Percentiles rank a stretch among this genome's conserved stretches.
Conservation (phyloP, 192 early-diverging fungal genomes). For the Chytriomyces sp. region DNA sequence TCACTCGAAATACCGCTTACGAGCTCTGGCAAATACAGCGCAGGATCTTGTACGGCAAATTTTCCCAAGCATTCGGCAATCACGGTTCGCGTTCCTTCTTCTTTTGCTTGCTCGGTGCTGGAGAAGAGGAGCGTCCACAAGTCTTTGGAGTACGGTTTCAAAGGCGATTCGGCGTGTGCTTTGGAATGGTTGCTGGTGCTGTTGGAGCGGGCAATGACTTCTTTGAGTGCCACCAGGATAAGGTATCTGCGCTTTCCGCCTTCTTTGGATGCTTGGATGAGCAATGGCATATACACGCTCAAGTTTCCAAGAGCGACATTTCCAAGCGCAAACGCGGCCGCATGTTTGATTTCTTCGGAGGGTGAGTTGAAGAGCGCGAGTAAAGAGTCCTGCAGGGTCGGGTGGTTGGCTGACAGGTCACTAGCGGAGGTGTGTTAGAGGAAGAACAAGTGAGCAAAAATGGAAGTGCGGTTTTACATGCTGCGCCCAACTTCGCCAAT, state of each 20-base stretch:
- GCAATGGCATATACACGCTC: constrained; percentile 69
- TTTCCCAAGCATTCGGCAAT: constrained; percentile 90
- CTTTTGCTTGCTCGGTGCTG: constrained; percentile 65
- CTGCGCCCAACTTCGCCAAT: constrained; percentile 84
- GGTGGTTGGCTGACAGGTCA: constrained; percentile 62
- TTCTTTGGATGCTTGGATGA: constrained; percentile 66
- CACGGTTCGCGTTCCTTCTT: constrained; percentile 81
- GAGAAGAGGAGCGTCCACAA: constrained; percentile 78
- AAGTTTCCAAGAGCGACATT: constrained; percentile 85
- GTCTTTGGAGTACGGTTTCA: constrained; percentile 65
- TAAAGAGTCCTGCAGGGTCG: constrained; percentile 63
- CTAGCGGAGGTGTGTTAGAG: constrained; percentile 21
- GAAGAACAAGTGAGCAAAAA: neutral
- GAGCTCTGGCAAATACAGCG: constrained; percentile 78
- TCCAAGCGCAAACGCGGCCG: constrained; percentile 84
- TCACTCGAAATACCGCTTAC: constrained; percentile 59
- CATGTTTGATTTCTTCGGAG: constrained; percentile 84
- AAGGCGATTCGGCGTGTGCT: constrained; percentile 10
- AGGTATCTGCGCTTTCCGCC: constrained; percentile 73
- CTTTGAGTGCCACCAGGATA: constrained; percentile 78
- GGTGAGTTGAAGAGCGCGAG: constrained; percentile 68
- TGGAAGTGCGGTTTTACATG: constrained; percentile 48
- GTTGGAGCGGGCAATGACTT: constrained; percentile 78
- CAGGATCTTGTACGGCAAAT: constrained; percentile 71
- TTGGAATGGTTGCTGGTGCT: neutral